phyloP scores from a whole-genome alignment of 768 basidiomycete species.

The Naganishia vaughanmartiniae region DNA sequence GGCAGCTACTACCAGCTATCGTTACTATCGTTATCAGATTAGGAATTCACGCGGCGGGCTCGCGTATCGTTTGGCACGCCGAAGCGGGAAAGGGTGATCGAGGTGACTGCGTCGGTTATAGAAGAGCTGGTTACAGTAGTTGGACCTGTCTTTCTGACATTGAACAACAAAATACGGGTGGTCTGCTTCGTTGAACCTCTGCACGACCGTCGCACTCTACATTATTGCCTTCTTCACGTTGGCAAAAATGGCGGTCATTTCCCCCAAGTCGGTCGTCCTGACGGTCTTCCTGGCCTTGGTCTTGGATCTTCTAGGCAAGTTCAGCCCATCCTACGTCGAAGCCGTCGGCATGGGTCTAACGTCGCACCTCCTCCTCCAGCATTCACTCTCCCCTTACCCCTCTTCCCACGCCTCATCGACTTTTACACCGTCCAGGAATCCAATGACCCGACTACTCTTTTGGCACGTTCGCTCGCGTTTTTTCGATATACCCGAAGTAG shows the following conservation, averaged over 20 bases:
- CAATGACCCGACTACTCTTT: conserved; percentile 66
- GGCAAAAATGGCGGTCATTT: neutral
- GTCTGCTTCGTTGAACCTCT: neutral
- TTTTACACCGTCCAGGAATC: conserved; percentile 84
- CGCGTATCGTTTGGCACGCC: neutral
- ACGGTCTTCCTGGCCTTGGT: conserved; percentile 87
- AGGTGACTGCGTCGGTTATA: neutral
- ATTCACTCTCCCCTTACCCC: conserved; percentile 90
- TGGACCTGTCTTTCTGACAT: no score
- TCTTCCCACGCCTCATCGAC: conserved; percentile 95
- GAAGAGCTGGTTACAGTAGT: no score
- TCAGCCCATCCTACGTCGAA: neutral
- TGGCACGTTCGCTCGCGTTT: conserved; percentile 66
- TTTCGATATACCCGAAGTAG: conserved; percentile 67
- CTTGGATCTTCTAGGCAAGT: conserved; percentile 75
- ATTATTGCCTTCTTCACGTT: neutral
- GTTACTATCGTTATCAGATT: conserved; percentile 9
- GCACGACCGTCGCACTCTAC: neutral
- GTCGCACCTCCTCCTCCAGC: conserved; percentile 54
- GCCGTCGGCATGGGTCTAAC: neutral
- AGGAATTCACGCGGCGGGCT: neutral
- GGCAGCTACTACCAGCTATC: no score
- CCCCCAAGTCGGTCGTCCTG: conserved; percentile 59
- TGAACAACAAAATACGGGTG: neutral
- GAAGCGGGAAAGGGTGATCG: neutral